Base-by-base conservation (phyloP, 2,329 filamentous ascomycete genomes). In the Aspergillus felis region DNA sequence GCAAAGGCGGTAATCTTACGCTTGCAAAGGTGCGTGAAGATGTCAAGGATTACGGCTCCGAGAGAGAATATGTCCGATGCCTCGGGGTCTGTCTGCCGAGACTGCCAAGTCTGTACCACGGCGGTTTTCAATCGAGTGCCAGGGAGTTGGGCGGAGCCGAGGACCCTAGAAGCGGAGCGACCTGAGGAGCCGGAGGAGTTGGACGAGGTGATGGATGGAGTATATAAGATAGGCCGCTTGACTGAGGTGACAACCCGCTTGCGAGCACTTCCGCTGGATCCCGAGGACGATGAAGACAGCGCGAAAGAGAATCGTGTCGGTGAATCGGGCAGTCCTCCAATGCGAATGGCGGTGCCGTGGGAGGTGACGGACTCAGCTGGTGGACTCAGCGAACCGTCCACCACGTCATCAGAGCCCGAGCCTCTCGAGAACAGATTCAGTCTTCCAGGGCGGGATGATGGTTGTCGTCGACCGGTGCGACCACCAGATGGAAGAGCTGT, bases 1-100 rank as follows among this genome's bases (percentile, higher is more conserved):
- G 76, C 62, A 59, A 86, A 85, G 2, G 84, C 78, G 35, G 81
- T 78, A 7, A 79, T 75, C 55, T 82, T 83, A 66, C 82, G 80
- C 62, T 84, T 82, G 62, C 85, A 75, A 61, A 87, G 76, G 62
- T 82, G 80, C 1, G 83, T 85, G 20, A 87, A 64, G 44, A 87
- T 81, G 61, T 87, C 83, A 20, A 87, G 71, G 57, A 78, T 84
- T 22, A 85, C 73, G 52, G 84, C 84, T 3, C 78, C 84, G 0
- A 87, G 76, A 27, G 82, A 83, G 71, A 84, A 87, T 17, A 87
- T 72, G 62, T 87, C 84, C 12, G 81, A 78, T 42, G 74, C 62
- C 50, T 69, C 67, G 28, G 70, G 67, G 51, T 72, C 67, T 25
- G 67, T 64, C 52, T 72, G 70, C 42, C 65, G 67, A 3, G 72